Base-by-base conservation (phyloP, 176 grass and related monocot genomes). In the Avena eriantha region DNA sequence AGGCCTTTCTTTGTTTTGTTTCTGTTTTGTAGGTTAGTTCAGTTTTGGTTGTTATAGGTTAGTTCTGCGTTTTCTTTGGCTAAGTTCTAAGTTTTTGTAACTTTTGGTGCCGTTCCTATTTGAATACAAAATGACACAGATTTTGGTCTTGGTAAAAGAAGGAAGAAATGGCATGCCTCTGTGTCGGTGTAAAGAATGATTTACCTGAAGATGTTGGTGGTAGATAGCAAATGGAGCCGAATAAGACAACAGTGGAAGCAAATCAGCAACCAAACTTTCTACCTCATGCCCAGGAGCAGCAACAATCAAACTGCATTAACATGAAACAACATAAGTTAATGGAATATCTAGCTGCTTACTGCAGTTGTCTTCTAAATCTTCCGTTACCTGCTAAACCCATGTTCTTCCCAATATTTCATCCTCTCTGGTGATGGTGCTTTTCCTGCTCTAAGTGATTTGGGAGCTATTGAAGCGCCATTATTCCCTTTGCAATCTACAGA, bases 141-240 rank as follows among this genome's bases (percentile, higher is more conserved):
- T 17, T 67, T 67, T 34, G 13, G 0, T 5, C 5, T 26, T 66
- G 2, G 33, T 34, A 66, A 65, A 31, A 31, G 7, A 65, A 66
- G 26, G 26, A 66, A 36, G 7, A 69, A 69, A 7, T 68, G 29
- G 5, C 18, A 48, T 58, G 46, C 22, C 73, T 55, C 43, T 39
- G 9, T 85, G 80, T 60, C 18, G 3, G 21, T 43, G 45, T 54
- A 16, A 67, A 73, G 16, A 69, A 64, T 63, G 48, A 77, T 78
- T 86, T 79, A 96, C 94, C 87, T 94, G 89, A 91, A 96, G 90
- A 73, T 96, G 92, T 80, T 94, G 97, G 72, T 98, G 97, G 84
- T 96, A 98, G 51, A 96, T 91, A 71, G 80, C 92, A 90, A 98
- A 98, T 15, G 97, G 92, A 88, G 97, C 93, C 77, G 97, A 98